Evolutionary conservation across 2,329 filamentous ascomycete species (phyloP).

Genomic region (Ophiosphaerella herpotricha): DNA sequence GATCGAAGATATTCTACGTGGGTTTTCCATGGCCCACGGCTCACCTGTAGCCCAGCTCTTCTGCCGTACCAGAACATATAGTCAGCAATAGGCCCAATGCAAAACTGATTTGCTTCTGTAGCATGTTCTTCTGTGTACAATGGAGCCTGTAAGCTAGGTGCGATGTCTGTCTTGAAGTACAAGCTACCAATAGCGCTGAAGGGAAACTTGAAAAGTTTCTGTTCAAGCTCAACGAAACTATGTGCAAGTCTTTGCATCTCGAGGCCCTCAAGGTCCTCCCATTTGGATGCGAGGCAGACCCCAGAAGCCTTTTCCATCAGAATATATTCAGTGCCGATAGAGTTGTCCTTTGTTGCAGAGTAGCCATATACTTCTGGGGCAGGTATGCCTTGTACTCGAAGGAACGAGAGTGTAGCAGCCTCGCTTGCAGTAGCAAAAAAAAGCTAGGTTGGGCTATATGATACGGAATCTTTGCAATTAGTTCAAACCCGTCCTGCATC

Average conservation of each 20-base stretch:
- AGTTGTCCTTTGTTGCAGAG: constrained; percentile 34
- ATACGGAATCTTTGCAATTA: constrained; percentile 21
- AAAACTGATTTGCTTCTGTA: constrained; percentile 16
- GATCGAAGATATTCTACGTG: constrained; percentile 18
- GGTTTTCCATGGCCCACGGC: constrained; percentile 33
- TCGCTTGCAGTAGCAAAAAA: constrained; percentile 38
- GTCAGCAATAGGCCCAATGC: constrained; percentile 30
- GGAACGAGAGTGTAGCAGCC: constrained; percentile 39
- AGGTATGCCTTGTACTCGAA: constrained; percentile 33
- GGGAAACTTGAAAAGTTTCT: constrained; percentile 19
- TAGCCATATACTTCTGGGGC: constrained; percentile 43
- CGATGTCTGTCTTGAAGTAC: constrained; percentile 30
- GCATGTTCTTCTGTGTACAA: constrained; percentile 9
- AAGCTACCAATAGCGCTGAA: constrained; percentile 37
- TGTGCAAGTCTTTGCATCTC: constrained; percentile 17
- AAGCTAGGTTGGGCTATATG: constrained; percentile 12
- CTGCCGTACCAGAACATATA: constrained; percentile 33
- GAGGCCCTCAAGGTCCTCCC: constrained; percentile 24
- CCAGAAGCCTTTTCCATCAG: constrained; percentile 41
- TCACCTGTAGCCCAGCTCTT: constrained; percentile 19
- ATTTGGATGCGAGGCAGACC: constrained; percentile 26
- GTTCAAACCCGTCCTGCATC: constrained; percentile 17
- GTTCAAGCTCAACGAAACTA: constrained; percentile 32
- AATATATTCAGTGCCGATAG: constrained; percentile 44
- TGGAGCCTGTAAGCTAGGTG: constrained; percentile 10